Evolutionary conservation across 306 rosid species (phyloP).

Genomic region (Cicer arietinum): DNA sequence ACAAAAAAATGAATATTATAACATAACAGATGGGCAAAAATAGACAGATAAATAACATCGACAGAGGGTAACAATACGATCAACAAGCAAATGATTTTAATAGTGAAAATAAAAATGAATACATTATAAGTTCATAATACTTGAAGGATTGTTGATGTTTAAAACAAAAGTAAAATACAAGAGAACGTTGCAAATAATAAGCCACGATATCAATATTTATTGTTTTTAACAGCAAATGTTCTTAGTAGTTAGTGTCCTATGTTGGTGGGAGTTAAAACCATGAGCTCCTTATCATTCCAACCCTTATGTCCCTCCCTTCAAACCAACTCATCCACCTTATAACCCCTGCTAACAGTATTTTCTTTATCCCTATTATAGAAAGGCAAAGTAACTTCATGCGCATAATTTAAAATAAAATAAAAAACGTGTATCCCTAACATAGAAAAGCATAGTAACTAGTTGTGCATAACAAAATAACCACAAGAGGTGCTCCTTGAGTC

Average conservation of each 20-base stretch:
- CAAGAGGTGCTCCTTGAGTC: neutral
- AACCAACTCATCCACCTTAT: constrained; percentile 3
- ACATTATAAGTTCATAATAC: neutral
- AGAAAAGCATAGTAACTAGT: constrained; percentile 9
- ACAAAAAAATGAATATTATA: neutral
- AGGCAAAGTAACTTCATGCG: constrained; percentile 1
- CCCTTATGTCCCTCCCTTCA: neutral
- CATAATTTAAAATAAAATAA: neutral
- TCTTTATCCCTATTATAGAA: constrained; percentile 16
- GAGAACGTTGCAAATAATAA: constrained; percentile 11
- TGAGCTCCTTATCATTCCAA: neutral
- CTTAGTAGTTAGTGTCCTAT: neutral
- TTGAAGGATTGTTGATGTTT: constrained; percentile 5
- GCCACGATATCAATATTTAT: neutral
- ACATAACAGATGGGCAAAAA: neutral
- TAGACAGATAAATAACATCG: neutral
- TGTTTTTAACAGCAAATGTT: neutral
- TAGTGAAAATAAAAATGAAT: neutral
- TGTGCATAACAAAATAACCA: constrained; percentile 11
- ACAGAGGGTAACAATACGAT: neutral
- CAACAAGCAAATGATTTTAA: neutral
- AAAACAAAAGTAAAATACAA: neutral
- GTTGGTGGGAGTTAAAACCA: neutral
- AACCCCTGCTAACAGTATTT: constrained; percentile 9
- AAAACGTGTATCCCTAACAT: neutral